Conservation (phyloP, 495 filamentous ascomycete genomes). For the Evernia prunastri region DNA sequence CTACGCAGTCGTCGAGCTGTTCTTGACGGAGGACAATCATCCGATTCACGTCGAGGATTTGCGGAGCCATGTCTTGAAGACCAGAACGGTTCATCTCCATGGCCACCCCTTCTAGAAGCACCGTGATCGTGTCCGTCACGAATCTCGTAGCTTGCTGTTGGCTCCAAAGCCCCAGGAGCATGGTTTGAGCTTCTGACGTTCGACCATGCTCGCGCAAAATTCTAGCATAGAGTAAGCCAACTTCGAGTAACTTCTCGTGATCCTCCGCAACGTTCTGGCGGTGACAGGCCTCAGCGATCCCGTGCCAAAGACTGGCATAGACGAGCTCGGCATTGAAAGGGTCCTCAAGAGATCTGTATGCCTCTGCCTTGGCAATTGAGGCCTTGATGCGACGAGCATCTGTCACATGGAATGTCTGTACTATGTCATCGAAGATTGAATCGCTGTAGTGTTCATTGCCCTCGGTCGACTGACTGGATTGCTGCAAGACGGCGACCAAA, state of each 20-base stretch:
- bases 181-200: not conserved
- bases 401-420: not conserved
- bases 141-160: too few species aligned
- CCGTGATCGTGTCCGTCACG: too few species aligned
- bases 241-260: too few species aligned
- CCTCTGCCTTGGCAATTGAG: not conserved
- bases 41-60: not conserved
- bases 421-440: not conserved
- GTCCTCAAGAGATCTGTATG: not conserved
- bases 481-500: not conserved
- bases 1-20: not conserved
- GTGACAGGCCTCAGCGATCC: not conserved
- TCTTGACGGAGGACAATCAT: not conserved
- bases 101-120: too few species aligned
- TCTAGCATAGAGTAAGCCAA: too few species aligned
- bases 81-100: too few species aligned
- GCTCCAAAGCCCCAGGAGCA: constrained; percentile 7
- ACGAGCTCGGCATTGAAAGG: constrained; percentile 1
- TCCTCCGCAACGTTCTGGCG: not conserved
- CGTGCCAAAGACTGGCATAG: constrained; percentile 1
- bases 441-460: not conserved
- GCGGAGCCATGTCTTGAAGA: too few species aligned
- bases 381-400: constrained; percentile 3
- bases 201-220: not conserved
- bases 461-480: not conserved